Evolutionary conservation across 805 yeast species (phyloP), one percentile per base, ranked within the genome.

Genomic region (Candida insectalens): DNA sequence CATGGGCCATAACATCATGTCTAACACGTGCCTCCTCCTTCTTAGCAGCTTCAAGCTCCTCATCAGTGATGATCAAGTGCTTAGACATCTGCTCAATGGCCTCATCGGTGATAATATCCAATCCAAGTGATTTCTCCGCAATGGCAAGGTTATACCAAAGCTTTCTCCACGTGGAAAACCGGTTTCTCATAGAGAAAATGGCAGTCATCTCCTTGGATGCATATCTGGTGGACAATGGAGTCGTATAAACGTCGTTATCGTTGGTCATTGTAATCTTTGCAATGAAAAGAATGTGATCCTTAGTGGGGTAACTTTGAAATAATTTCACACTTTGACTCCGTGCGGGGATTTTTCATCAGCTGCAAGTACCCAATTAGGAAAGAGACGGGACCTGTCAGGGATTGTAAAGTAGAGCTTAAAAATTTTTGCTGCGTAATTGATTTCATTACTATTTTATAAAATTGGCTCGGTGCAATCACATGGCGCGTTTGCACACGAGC

Each of bases 1-100:
- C 98, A 50, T 92, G 98, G 36, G 97, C 95, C 98, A 92, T 92
- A 49, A 92, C 98, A 57, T 92, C 98, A 61, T 92, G 98, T 67
- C 98, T 83, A 38, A 92, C 97, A 58, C 82, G 87, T 34, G 97
- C 95, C 63, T 92, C 98, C 64, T 92, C 96, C 46, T 73, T 75
- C 38, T 88, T 66, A 29, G 98, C 97, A 37, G 68, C 82, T 37
- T 69, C 85, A 43, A 92, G 85, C 53, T 94, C 97, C 47, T 83
- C 94, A 57, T 89, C 96, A 6, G 96, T 78, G 63, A 92, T 87
- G 33, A 60, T 71, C 50, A 89, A 65, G 59, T 92, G 81, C 16
- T 66, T 56, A 43, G 71, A 63, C 85, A 92, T 81, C 67, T 92
- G 83, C 53, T 71, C 81, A 45, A 92, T 74, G 33, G 97, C 98